Percentiles rank a stretch among this genome's conserved stretches.
phyloP scores from a whole-genome alignment of 2,329 filamentous ascomycete genomes.

The Ceratocystis cubensis region DNA sequence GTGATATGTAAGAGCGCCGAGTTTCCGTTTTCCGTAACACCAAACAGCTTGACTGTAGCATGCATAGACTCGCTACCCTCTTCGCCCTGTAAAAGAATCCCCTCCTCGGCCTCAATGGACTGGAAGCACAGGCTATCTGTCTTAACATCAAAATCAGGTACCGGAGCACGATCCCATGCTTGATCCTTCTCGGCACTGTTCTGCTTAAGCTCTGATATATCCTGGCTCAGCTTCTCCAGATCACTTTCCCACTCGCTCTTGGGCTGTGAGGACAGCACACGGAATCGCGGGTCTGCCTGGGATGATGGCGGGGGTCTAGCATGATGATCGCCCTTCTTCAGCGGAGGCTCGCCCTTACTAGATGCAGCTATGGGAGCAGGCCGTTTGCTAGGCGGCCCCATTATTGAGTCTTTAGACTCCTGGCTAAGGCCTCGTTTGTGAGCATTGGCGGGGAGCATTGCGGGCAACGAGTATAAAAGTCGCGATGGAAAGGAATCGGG shows the following conservation, averaged over 20 bases:
- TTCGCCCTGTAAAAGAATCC: conserved; percentile 57
- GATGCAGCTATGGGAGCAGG: background rate
- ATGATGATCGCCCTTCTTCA: background rate
- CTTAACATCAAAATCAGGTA: conserved; percentile 40
- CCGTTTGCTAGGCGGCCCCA: background rate
- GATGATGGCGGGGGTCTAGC: conserved; percentile 30
- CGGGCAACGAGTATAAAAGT: conserved; percentile 3
- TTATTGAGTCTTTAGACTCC: conserved; percentile 37
- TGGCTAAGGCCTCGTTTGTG: conserved; percentile 65
- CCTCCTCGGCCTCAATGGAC: conserved; percentile 90
- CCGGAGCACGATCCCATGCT: conserved; percentile 60
- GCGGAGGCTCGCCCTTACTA: background rate
- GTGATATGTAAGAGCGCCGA: conserved; percentile 92
- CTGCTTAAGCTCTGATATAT: conserved; percentile 73
- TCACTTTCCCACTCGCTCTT: conserved; percentile 92
- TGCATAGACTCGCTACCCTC: conserved; percentile 26
- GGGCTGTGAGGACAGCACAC: conserved; percentile 58
- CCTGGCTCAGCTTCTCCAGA: conserved; percentile 89
- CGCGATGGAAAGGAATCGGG: background rate
- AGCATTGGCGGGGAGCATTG: conserved; percentile 40
- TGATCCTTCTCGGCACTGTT: conserved; percentile 89
- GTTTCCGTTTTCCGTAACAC: conserved; percentile 71
- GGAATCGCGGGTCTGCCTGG: conserved; percentile 42
- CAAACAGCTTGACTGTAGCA: conserved; percentile 79
- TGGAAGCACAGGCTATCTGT: conserved; percentile 74